Evolutionary conservation across 2,329 filamentous ascomycete species (phyloP), one percentile per base, ranked within the genome.

Genomic region (Coniosporium tulheliwenetii): DNA sequence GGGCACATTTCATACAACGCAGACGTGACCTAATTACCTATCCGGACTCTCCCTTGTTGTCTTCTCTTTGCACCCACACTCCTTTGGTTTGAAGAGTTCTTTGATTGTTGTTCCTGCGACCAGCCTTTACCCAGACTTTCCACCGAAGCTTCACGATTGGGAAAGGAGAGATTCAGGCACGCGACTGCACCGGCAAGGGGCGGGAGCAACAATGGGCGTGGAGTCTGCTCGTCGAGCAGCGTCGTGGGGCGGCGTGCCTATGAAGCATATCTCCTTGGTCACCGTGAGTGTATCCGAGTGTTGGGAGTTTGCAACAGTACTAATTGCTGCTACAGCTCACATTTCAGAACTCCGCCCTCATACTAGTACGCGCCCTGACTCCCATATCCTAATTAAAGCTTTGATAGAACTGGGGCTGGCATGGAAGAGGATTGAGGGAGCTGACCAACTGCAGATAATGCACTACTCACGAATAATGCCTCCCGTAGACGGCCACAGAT

Each of bases 381-480:
- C 9, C 13, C 34, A 38, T 14, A 15, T 34, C 8, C 29, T 5
- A 26, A 8, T 3, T 8, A 32, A 37, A 30, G 19, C 19, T 4
- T 26, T 26, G 19, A 32, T 26, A 14, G 38, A 9, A 13, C 34
- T 37, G 16, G 30, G 12, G 14, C 45, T 44, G 41, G 47, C 39
- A 10, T 37, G 8, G 36, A 26, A 44, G 38, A 40, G 40, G 40
- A 38, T 13, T 12, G 16, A 16, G 12, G 12, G 32, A 40, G 12
- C 29, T 33, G 15, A 42, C n/a, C 26, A 37, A 12, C 16, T 32
- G 8, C 29, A 89, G 84, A 73, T 95, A 42, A 82, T 94, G 71
- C 89, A 95, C 65, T 94, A 96, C 61, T 94, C 87, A 29, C 77
- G 87, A 48, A 78, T 93, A 45, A 95, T 95, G 87, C 82, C 86